Evolutionary conservation across 1,284 basidiomycete genomes (phyloP).

Genomic region (Cutaneotrichosporon sp.): DNA sequence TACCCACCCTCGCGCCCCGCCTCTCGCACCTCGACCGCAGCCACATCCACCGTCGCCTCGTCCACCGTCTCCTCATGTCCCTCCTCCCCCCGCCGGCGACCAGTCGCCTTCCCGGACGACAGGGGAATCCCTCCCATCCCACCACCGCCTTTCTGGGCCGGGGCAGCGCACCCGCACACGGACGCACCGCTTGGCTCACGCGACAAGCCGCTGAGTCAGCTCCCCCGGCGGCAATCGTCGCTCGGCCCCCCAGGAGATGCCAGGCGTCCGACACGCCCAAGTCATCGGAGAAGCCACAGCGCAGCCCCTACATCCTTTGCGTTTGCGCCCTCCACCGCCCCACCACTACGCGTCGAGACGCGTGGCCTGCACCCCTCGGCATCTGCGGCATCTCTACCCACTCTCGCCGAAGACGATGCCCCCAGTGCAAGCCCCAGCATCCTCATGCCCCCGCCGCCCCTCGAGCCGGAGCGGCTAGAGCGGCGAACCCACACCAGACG

Average conservation of each 20-base stretch:
- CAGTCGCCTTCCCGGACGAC: background rate
- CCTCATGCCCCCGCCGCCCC: background rate
- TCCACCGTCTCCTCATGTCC: conserved; percentile 14
- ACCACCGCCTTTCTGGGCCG: conserved; percentile 12
- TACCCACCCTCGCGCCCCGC: conserved; percentile 19
- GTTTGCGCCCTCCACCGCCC: background rate
- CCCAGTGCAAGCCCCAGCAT: background rate
- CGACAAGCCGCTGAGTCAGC: conserved; percentile 5
- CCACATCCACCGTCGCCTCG: background rate
- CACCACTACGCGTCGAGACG: background rate
- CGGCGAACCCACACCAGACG: background rate
- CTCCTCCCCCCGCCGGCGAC: conserved; percentile 11
- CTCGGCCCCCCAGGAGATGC: background rate
- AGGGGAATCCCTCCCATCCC: conserved; percentile 3
- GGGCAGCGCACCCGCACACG: conserved; percentile 13
- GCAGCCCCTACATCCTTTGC: conserved; percentile 2
- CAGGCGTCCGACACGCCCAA: conserved; percentile 2
- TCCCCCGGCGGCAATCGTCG: conserved; percentile 8
- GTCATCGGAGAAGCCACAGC: conserved; percentile 9
- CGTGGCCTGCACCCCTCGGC: conserved; percentile 1
- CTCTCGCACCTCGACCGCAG: conserved; percentile 5
- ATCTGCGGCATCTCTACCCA: conserved; percentile 10
- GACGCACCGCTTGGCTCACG: conserved; percentile 13
- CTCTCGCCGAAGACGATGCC: conserved; percentile 13
- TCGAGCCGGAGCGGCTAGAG: background rate